Evolutionary conservation across 495 filamentous ascomycete genomes (phyloP), one percentile per base, ranked within the genome.

Genomic region (Penicillium mononematosum): DNA sequence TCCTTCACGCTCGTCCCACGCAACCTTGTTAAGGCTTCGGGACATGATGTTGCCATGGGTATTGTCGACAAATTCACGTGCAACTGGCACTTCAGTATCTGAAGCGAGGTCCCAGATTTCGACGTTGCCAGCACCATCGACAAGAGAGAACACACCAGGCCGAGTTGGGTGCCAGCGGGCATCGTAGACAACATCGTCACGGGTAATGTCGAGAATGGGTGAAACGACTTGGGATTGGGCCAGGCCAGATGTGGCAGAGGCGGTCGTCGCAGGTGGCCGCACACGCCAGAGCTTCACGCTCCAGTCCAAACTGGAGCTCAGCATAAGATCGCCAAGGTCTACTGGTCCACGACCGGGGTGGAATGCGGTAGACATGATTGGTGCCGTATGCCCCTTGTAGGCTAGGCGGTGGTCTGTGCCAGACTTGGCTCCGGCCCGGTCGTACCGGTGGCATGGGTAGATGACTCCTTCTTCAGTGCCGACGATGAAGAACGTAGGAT

Each of bases 181-280:
- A 73, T 96, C 93, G 73, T 98, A 99, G 42, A 98, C 91, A 7
- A 96, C 83, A 61, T 98, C 94, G 75, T 99, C 94, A 29, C 95
- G 87, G 32, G 85, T 85, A 62, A 98, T 88, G 48, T 97, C 92
- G 12, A 97, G 76, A 10, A 99, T 80, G 1, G 95, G 95, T 2
- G 82, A 70, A 17, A 91, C 65, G 12, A 73, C 70, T 50, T 76
- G 74, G 1, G 72, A 71, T 16, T 70, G 71, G 17, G 70, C 58
- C 25, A 63, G 65, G 17, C 71, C 67, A 0, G 80, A 77, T 14
- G 75, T 75, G 8, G 73, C 68, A 12, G 78, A 71, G 14, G 77
- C 72, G 7, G 71, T 75, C 16, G 84, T 81, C 19, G 82, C 80
- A 14, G 79, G 73, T 3, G 94, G 87, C 4, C 90, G 85, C 19